phyloP scores from a whole-genome alignment of 129 eudicot genomes.

The Gnaphalium uliginosum region DNA sequence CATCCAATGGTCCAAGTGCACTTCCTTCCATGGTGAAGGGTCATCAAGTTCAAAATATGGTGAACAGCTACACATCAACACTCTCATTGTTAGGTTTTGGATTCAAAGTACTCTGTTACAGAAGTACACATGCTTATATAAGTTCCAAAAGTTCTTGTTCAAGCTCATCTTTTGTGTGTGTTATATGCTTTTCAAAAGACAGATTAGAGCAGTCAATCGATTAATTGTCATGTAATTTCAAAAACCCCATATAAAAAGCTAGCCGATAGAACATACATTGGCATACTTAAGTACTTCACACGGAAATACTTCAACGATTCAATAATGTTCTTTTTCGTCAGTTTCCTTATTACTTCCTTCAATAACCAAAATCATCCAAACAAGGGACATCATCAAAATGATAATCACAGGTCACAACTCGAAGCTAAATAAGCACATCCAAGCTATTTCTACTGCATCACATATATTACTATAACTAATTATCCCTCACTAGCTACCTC shows the following conservation, averaged over 20 bases:
- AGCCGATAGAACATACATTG: too few relatives aligned
- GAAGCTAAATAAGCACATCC: not conserved
- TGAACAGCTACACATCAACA: too few relatives aligned
- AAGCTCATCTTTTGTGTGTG: not conserved
- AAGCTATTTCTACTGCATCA: not conserved
- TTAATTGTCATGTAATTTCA: not conserved
- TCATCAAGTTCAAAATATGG: too few relatives aligned
- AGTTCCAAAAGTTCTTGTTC: not conserved
- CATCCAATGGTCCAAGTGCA: too few relatives aligned
- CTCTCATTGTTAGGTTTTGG: not conserved
- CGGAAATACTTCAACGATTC: not conserved
- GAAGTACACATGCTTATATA: not conserved
- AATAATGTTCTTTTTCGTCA: not conserved
- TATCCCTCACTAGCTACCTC: too few relatives aligned
- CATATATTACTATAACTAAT: not conserved
- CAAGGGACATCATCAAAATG: not conserved
- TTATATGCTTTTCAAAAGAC: not conserved
- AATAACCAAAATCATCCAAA: not conserved
- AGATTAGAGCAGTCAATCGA: not conserved
- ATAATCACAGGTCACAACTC: not conserved
- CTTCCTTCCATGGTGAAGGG: too few relatives aligned
- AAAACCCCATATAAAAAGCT: too few relatives aligned
- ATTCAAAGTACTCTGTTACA: too few relatives aligned
- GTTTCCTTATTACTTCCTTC: not conserved
- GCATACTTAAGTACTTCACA: too few relatives aligned